Base-by-base conservation (phyloP, 768 basidiomycete species). In the Mycena filopes region DNA sequence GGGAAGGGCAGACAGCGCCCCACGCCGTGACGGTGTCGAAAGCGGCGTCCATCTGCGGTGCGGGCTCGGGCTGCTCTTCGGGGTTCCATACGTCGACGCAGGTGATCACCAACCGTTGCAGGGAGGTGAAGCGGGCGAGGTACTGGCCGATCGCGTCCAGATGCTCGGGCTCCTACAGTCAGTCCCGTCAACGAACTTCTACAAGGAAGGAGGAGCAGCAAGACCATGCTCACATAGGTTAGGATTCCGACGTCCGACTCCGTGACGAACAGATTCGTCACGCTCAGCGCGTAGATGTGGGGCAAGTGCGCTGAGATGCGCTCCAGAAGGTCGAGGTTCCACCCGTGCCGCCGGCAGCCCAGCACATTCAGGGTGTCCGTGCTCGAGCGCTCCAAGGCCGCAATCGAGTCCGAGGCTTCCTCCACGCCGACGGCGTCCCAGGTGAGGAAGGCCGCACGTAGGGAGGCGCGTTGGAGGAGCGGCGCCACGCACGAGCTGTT, bases 251-350 rank as follows among this genome's bases (percentile, higher is more conserved):
- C 51, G 57, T 80, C 77, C n/a, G n/a, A n/a, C n/a, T n/a, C n/a
- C 2, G 78, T 75, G 21, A 78, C 68, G 26, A 81, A 73, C 20
- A 81, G 62, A 56, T 82, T 82, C 40, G 75, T 77, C 26, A 82
- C 62, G 48, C 74, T 75, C 21, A 82, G 65, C 12, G 72, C 73
- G 31, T 76, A 72, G 15, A 81, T 72, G 53, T 79, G 73, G 1
- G 78, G 79, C 4, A 82, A 70, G 33, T 70, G 71, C 4, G 61
- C 42, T 11, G 81, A 77, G 21, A 81, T 72, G n/a, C 72, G 62
- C 10, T 77, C 76, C 9, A 82, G 65, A 16, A 81, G 62, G 56
- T 81, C 81, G 41, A 78, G 60, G 60, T 82, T 82, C 80, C 81
- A 81, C 0, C 80, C 79, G 53, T 77, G 69, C 25, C 79, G 68